Conservation (phyloP, 768 basidiomycete genomes). For the Serendipita indica region DNA sequence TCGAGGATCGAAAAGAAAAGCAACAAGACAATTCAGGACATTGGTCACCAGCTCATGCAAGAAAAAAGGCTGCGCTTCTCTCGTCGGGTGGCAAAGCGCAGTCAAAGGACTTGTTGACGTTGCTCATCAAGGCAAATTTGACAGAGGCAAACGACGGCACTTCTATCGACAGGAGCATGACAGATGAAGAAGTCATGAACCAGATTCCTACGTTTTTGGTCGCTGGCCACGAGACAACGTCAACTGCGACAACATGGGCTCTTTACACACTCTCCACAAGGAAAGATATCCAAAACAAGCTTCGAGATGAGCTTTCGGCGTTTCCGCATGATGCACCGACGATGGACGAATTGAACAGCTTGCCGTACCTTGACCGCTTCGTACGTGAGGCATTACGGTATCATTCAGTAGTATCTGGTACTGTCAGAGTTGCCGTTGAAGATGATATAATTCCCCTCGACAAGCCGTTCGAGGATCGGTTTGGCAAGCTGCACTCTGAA, state of each 20-base stretch:
- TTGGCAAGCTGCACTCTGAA: conserved; percentile 11
- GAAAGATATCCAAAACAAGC: conserved; percentile 40
- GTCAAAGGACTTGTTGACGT: conserved; percentile 13
- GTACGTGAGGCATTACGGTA: conserved; percentile 4
- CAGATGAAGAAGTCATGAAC: conserved; percentile 3
- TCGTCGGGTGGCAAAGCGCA: neutral
- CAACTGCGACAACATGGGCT: conserved; percentile 44
- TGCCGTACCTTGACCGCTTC: conserved; percentile 11
- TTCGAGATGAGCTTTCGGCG: conserved; percentile 41
- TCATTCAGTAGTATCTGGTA: neutral
- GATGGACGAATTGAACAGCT: conserved; percentile 8
- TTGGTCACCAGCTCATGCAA: neutral
- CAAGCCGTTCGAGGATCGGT: conserved; percentile 15
- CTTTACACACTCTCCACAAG: conserved; percentile 46
- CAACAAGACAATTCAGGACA: neutral
- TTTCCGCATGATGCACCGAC: neutral
- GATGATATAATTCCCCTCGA: conserved; percentile 22
- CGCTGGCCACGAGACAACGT: conserved; percentile 41
- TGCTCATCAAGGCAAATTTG: conserved; percentile 14
- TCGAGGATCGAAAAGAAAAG: neutral
- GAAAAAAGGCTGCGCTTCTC: neutral
- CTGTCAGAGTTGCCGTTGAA: conserved; percentile 15
- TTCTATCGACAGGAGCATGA: neutral
- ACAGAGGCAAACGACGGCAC: conserved; percentile 1
- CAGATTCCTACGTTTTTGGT: conserved; percentile 16